These are phyloP conservation scores for Picea sitchensis DNA, from an alignment of 75 land plant genomes.

Conservation along the genomic window DNA sequence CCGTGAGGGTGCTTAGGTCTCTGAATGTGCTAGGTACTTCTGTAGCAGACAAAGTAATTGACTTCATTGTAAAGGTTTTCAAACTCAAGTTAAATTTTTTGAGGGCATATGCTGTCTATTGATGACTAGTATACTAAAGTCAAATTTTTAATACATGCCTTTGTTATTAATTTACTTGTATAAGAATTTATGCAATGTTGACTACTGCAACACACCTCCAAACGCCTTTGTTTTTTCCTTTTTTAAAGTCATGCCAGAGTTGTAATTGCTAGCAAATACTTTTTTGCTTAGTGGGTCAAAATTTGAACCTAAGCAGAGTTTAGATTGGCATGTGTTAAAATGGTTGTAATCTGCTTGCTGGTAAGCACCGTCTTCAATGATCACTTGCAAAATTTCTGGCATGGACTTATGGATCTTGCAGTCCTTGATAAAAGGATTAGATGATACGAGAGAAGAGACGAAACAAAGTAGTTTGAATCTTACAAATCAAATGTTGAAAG, in stretches of 20 bases:
- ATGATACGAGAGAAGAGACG: too few relatives aligned
- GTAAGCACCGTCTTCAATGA: background rate
- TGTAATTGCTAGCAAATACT: background rate
- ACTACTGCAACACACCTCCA: too few relatives aligned
- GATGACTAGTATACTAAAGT: too few relatives aligned
- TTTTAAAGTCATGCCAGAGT: background rate
- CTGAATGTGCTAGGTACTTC: background rate
- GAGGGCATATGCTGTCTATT: too few relatives aligned
- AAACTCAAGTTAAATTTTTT: too few relatives aligned
- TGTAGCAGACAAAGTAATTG: background rate
- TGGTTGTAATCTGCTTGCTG: background rate
- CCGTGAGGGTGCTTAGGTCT: conserved; percentile 9
- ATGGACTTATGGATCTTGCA: too few relatives aligned
- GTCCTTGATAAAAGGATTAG: too few relatives aligned
- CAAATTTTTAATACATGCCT: too few relatives aligned
- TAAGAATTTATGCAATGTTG: background rate
- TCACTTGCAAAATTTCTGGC: too few relatives aligned
- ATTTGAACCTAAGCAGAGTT: background rate
- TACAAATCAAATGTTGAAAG: too few relatives aligned
- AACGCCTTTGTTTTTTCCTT: background rate
- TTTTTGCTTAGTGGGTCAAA: background rate
- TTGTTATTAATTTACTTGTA: background rate
- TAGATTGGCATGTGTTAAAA: background rate
- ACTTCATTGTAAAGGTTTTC: background rate
- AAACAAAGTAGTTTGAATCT: too few relatives aligned